Evolutionary conservation across 2,329 filamentous ascomycete genomes (phyloP), one percentile per base, ranked within the genome.

Genomic region (Nothophoma quercina): DNA sequence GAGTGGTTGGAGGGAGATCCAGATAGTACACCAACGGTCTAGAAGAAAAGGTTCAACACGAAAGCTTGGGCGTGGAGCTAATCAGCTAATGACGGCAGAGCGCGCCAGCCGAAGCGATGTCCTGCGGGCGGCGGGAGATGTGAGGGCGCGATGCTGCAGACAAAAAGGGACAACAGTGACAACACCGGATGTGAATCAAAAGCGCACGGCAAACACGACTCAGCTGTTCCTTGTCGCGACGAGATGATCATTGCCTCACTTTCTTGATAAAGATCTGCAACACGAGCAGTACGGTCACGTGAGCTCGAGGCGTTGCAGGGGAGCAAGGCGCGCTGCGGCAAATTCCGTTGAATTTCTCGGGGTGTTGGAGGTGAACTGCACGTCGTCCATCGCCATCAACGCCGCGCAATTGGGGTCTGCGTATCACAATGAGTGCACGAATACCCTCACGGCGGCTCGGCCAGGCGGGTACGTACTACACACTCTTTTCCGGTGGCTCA

Each of bases 391-490:
- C 41, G 43, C 36, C 60, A 60, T 61, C 65, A 51, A 42, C 60
- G 55, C 55, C 55, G 47, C 58, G 59, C 60, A 60, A 65, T 67
- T 63, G 69, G 46, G 54, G 36, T 46, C 39, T 45, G 51, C 59
- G 55, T 64, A 65, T 66, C 67, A 46, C 60, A 69, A 91, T 91
- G 88, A 89, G 81, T 76, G 75, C 88, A 65, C 82, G 83, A 73
- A 77, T 86, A 69, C 85, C 87, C 63, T 79, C 85, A 65, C 78
- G 85, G 78, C 83, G 83, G 77, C 77, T 88, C 64, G 78, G 82
- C 49, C 78, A 79, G 68, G 79, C 81, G 71, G 84, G 88, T 90
- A 81, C 51, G 80, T 52, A 32, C 19, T 28, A 15, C 21, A 25
- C n/a, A 18, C 5, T 4, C 23, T 15, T 23, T 18, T 29, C 16